Evolutionary conservation across 1,284 basidiomycete genomes (phyloP).

Genomic region (Boletellus dicymbophilus): DNA sequence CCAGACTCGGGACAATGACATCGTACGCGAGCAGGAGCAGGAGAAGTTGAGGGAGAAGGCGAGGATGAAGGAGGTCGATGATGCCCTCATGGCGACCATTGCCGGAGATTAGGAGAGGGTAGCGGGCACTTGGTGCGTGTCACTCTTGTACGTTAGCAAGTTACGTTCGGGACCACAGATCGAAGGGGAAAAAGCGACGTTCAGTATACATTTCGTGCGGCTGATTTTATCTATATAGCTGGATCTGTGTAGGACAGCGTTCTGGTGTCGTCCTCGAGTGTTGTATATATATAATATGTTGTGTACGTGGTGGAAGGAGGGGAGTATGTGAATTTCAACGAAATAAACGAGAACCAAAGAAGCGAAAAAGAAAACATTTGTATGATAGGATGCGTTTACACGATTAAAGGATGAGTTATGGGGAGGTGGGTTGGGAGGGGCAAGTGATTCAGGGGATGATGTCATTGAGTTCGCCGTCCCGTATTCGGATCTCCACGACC

Average conservation of each 20-base stretch:
- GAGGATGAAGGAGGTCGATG: slow-evolving; percentile 61
- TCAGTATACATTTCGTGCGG: slow-evolving; percentile 19
- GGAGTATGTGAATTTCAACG: too few species aligned
- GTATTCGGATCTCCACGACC: slow-evolving; percentile 81
- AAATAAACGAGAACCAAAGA: too few species aligned
- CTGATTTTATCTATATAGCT: slow-evolving; percentile 14
- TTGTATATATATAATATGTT: too few species aligned
- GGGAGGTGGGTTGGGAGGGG: not conserved
- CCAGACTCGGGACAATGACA: slow-evolving; percentile 66
- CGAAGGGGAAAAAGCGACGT: not conserved
- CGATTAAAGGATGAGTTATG: not conserved
- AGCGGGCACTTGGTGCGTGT: not conserved
- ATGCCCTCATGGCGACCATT: slow-evolving; percentile 54
- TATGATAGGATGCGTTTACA: too few species aligned
- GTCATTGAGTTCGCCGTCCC: slow-evolving; percentile 71
- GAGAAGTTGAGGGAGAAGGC: slow-evolving; percentile 42
- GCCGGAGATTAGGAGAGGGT: slow-evolving; percentile 22
- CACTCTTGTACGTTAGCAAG: not conserved
- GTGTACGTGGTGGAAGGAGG: too few species aligned
- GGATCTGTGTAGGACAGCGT: too few species aligned
- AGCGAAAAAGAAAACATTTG: too few species aligned
- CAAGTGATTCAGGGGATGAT: slow-evolving; percentile 61
- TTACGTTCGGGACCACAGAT: not conserved
- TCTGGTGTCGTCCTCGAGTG: too few species aligned
- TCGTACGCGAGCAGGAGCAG: slow-evolving; percentile 56